These are phyloP conservation scores for Metarhizium sp. DNA, from an alignment of 2,329 filamentous ascomycete genomes.

Conservation along the genomic window DNA sequence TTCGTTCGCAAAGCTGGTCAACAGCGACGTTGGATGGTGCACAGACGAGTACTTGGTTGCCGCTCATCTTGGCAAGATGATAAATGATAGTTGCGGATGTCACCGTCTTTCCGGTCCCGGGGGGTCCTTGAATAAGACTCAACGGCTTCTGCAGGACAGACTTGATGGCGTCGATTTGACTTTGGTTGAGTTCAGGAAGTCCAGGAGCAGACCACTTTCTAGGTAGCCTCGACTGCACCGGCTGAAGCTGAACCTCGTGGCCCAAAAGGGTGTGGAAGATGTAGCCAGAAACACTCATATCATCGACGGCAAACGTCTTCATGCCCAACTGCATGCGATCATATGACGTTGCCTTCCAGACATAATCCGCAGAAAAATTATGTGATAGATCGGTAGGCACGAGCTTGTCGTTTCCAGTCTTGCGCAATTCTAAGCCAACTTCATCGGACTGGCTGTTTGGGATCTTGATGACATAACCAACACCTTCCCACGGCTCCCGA, in stretches of 20 bases:
- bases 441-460: constrained; percentile 99
- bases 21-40: constrained; percentile 98
- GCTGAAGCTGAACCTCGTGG: constrained; percentile 86
- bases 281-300: constrained; percentile 97
- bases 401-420: constrained; percentile 91
- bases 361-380: constrained; percentile 97
- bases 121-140: constrained; percentile 92
- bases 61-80: constrained; percentile 90
- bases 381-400: constrained; percentile 94
- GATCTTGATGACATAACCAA: constrained; percentile 98
- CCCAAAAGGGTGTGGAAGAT: constrained; percentile 96
- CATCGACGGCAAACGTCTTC: constrained; percentile 97
- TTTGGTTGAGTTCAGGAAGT: constrained; percentile 87
- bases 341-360: constrained; percentile 99
- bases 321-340: constrained; percentile 98
- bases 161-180: constrained; percentile 94
- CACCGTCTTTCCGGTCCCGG: constrained; percentile 96
- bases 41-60: constrained; percentile 89
- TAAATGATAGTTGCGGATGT: constrained; percentile 99
- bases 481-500: constrained; percentile 87
- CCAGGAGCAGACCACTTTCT: constrained; percentile 96
- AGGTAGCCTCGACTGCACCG: constrained; percentile 91
- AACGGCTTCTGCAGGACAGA: constrained; percentile 88
- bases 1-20: constrained; percentile 94
- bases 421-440: constrained; percentile 87